Evolutionary conservation across 768 basidiomycete genomes (phyloP), one percentile per base, ranked within the genome.

Genomic region (Suillus americanus): DNA sequence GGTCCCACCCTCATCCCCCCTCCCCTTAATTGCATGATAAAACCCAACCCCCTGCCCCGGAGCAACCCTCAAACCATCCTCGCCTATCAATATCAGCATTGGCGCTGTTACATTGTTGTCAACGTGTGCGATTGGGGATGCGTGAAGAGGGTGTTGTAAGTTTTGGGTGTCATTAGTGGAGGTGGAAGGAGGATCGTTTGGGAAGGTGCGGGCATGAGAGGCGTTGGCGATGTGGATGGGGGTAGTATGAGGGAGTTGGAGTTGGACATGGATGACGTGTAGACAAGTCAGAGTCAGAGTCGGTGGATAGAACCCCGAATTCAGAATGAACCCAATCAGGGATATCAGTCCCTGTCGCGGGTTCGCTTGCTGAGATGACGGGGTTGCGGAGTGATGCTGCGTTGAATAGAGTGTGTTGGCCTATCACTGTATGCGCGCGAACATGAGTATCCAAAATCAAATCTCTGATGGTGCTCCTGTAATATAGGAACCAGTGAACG

Each of bases 321-420:
- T 71, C 85, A 75, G 65, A 79, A 81, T 71, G 79, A 3, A 73
- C 69, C 90, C 89, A 92, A 69, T 91, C 90, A 7, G 87, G 83
- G 43, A 92, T 90, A 66, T 92, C 90, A 2, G 83, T 83, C 1
- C 77, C 77, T 0, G 82, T 74, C 18, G 50, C 50, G 37, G 86
- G 74, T 54, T 87, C 85, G 13, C 86, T 86, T 0, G 79, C 79
- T 5, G 86, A 86, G 51, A 86, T 86, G 63, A 91, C 91, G 0
- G 90, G 89, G 69, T 92, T 92, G 50, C 87, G 83, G 54, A 90
- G 69, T 25, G 84, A 82, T 0, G 85, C 86, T 0, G 87, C 89
- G 14, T 81, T 82, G 71, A 89, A 91, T 41, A 85, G 72, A n/a
- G 90, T 89, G 67, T 81, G 81, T 64, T 85, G 84, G 1, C 87